Conservation (phyloP, 2,329 filamentous ascomycete species). For the Zymoseptoria passerinii region DNA sequence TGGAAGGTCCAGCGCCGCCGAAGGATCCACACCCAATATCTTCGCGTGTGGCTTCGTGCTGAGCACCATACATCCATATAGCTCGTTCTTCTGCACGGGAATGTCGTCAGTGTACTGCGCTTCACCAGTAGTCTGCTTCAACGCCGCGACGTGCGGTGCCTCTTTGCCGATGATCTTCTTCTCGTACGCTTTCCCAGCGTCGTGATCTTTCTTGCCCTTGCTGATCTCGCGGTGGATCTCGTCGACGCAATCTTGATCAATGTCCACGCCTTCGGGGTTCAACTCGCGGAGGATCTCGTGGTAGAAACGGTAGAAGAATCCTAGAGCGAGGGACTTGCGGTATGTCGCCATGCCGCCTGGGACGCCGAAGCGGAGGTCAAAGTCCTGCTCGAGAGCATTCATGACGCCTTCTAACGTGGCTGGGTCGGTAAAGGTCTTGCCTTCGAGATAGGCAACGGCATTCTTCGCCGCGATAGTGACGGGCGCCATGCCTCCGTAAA, state of each 20-base stretch:
- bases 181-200: conserved; percentile 66
- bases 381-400: conserved; percentile 81
- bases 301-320: conserved; percentile 97
- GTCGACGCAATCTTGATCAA: conserved; percentile 66
- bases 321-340: conserved; percentile 76
- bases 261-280: conserved; percentile 38
- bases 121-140: conserved; percentile 90
- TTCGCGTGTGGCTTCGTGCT: conserved; percentile 85
- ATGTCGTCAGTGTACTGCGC: conserved; percentile 97
- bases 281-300: conserved; percentile 70
- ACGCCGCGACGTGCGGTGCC: conserved; percentile 77
- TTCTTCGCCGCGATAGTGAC: conserved; percentile 81
- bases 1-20: conserved; percentile 69
- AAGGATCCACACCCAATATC: conserved; percentile 66
- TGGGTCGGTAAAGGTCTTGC: conserved; percentile 71
- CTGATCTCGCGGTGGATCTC: conserved; percentile 85
- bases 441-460: conserved; percentile 63
- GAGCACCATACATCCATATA: conserved; percentile 79
- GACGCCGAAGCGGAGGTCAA: conserved; percentile 80
- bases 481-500: conserved; percentile 93
- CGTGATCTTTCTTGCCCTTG: conserved; percentile 66
- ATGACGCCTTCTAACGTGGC: conserved; percentile 83
- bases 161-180: conserved; percentile 77
- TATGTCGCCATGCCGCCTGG: conserved; percentile 98
- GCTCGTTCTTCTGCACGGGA: conserved; percentile 74